These are phyloP conservation scores for Athelia sp. DNA, from an alignment of 1,284 basidiomycete genomes.

Conservation along the genomic window DNA sequence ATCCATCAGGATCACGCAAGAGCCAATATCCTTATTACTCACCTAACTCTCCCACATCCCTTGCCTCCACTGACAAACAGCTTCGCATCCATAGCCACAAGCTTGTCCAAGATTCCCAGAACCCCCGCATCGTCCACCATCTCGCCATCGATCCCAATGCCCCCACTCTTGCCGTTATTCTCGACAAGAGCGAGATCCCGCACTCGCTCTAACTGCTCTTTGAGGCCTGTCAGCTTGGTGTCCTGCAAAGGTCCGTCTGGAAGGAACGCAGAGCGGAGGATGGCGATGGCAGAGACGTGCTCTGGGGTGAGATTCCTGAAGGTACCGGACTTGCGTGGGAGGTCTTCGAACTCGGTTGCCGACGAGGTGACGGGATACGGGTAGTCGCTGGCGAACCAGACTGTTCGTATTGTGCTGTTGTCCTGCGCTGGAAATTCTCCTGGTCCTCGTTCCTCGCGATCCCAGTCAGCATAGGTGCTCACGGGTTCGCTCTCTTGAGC, in stretches of 20 bases:
- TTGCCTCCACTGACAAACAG: conserved; percentile 40
- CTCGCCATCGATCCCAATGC: conserved; percentile 22
- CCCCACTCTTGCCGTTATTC: conserved; percentile 13
- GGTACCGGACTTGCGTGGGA: conserved; percentile 32
- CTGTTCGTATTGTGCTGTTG: too few species aligned
- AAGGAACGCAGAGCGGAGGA: conserved; percentile 36
- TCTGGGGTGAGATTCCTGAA: conserved; percentile 28
- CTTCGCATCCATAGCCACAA: conserved; percentile 36
- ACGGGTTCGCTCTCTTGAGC: too few species aligned
- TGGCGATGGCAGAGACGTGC: conserved; percentile 35
- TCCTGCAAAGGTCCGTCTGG: conserved; percentile 30
- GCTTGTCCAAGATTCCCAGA: conserved; percentile 43
- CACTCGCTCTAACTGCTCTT: conserved; percentile 19
- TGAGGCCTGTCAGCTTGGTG: conserved; percentile 35
- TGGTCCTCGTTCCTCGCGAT: too few species aligned
- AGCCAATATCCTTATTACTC: conserved; percentile 5
- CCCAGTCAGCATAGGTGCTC: too few species aligned
- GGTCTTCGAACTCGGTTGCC: background rate
- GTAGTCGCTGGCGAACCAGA: conserved; percentile 48
- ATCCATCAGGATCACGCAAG: background rate
- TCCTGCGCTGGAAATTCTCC: too few species aligned
- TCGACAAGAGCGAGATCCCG: conserved; percentile 3
- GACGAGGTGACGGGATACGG: conserved; percentile 22
- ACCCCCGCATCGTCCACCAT: conserved; percentile 39
- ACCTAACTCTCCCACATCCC: conserved; percentile 35